A percentile compares a stretch with the other conserved stretches of the same genome.
These are phyloP conservation scores for Inga laurina DNA, from an alignment of 306 rosid genomes.

Conservation along the genomic window DNA sequence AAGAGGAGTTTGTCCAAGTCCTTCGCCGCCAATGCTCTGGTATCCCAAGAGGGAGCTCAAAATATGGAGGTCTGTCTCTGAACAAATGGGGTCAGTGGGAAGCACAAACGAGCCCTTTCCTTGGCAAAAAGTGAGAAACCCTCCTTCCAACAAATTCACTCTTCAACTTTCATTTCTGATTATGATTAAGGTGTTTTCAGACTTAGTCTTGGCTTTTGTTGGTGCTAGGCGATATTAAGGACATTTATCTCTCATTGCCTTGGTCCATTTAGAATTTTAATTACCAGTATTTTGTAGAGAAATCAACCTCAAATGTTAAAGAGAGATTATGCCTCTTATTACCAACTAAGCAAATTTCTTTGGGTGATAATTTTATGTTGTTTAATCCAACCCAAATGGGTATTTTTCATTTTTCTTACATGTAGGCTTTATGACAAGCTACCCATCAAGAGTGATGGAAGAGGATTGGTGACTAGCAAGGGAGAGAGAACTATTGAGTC, in stretches of 20 bases:
- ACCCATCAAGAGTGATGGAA: conserved; percentile 57
- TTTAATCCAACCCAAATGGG: background rate
- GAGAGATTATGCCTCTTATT: background rate
- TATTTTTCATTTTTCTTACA: conserved; percentile 16
- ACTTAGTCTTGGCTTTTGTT: background rate
- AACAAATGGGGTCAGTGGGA: conserved; percentile 70
- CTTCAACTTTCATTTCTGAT: background rate
- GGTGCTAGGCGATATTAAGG: background rate
- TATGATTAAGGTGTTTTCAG: background rate
- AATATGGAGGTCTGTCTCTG: conserved; percentile 53
- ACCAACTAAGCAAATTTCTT: background rate
- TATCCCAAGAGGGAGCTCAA: conserved; percentile 60
- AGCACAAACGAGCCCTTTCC: conserved; percentile 60
- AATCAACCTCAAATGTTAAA: background rate
- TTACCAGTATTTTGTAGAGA: background rate
- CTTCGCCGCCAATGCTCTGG: conserved; percentile 75
- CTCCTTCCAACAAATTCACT: background rate
- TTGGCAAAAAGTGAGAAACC: conserved; percentile 61
- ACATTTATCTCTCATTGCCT: background rate
- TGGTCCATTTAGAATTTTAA: background rate
- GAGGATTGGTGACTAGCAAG: conserved; percentile 47
- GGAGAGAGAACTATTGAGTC: conserved; percentile 43
- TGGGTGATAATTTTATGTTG: background rate
- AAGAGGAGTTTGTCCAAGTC: conserved; percentile 72
- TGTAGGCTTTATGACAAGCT: conserved; percentile 67